A percentile compares a stretch with the other conserved stretches of the same genome.
These are phyloP conservation scores for Parastagonospora nodorum DNA, from an alignment of 2,329 filamentous ascomycete genomes.

Conservation along the genomic window DNA sequence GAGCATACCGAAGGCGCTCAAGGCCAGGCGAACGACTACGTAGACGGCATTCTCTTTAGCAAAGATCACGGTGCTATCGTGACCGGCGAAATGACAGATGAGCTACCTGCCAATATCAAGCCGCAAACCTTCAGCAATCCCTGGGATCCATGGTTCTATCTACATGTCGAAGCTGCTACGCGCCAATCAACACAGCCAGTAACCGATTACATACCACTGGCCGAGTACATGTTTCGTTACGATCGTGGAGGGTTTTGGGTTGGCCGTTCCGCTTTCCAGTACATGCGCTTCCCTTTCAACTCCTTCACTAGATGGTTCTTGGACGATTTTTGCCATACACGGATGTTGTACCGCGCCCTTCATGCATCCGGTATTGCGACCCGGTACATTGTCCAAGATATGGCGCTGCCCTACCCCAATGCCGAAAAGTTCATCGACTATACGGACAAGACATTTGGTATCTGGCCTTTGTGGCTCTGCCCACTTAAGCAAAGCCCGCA, in stretches of 20 bases:
- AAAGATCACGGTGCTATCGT: constrained; percentile 50
- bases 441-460: constrained; percentile 46
- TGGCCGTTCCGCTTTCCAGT: constrained; percentile 65
- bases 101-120: constrained; percentile 32
- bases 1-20: constrained; percentile 43
- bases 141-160: constrained; percentile 59
- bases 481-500: constrained; percentile 46
- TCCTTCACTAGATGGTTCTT: constrained; percentile 64
- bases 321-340: constrained; percentile 66
- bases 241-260: constrained; percentile 74
- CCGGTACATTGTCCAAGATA: constrained; percentile 68
- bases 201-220: constrained; percentile 63
- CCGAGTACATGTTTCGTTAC: constrained; percentile 73
- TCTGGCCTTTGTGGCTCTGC: constrained; percentile 57
- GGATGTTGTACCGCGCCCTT: constrained; percentile 68
- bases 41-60: constrained; percentile 58
- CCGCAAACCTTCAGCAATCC: constrained; percentile 49
- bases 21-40: constrained; percentile 50
- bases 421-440: constrained; percentile 53
- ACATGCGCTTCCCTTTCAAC: constrained; percentile 70
- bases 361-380: constrained; percentile 66
- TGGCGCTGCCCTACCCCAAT: constrained; percentile 54
- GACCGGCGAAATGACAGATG: constrained; percentile 51
- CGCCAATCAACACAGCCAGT: constrained; percentile 39
- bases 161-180: constrained; percentile 52